Evolutionary conservation across 352 stramenopile genomes (phyloP), one percentile per base, ranked within the genome.

Genomic region (Globisporangium orthogonon): DNA sequence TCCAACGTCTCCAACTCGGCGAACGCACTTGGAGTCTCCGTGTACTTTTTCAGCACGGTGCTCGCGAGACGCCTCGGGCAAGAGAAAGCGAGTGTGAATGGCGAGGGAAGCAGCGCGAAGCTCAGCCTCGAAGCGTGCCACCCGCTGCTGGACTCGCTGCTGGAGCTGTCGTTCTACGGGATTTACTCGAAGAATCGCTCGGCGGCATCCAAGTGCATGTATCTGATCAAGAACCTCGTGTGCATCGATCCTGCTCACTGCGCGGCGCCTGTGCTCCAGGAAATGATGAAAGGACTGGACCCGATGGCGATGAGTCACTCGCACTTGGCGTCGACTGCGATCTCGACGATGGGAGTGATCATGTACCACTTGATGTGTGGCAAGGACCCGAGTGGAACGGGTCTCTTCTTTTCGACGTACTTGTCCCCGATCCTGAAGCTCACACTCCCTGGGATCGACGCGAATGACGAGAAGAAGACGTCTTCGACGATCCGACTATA

Each of bases 391-490:
- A 43, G 71, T 18, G 73, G 70, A 14, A 73, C 62, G 4, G 76
- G 72, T 0, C 30, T 86, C 30, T 78, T 88, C 51, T 87, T 85
- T 33, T 63, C 70, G 14, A 82, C 63, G 29, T 84, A 88, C 17
- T 52, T 91, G 43, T 60, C 80, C 33, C 71, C 74, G 29, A 63
- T 89, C 7, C 35, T 91, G 55, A 71, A 77, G 23, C 60, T 86
- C 46, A 89, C 81, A 7, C 62, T 91, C 7, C 74, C 78, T 4
- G 81, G 81, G 4, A 89, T 91, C 62, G 81, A 91, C 55, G 65
- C 76, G 10, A 91, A 91, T 23, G 81, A 91, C 54, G 76, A 91
- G 46, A 82, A 74, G 55, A 91, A 91, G 65, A 91, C 81, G 0
- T 66, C 73, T 37, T 71, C 72, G 0, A 91, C 81, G 18, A 54